These are phyloP conservation scores for Alternaria ventricosa DNA, from an alignment of 2,329 filamentous ascomycete species.

Conservation along the genomic window DNA sequence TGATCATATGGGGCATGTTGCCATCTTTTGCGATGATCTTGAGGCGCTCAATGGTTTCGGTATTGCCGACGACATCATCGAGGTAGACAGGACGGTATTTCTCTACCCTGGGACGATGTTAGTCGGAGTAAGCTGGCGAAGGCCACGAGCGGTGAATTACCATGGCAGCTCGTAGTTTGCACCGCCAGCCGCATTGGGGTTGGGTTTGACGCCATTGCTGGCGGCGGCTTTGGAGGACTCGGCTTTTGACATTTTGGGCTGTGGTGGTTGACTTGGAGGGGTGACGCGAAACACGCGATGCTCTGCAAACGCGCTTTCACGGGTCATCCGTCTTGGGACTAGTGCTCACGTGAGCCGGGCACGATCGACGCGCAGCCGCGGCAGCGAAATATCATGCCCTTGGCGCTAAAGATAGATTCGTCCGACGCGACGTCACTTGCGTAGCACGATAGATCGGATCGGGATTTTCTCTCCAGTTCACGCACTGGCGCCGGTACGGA, in stretches of 20 bases:
- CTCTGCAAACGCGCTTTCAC: slow-evolving; percentile 27
- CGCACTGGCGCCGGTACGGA: background rate
- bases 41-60: slow-evolving; percentile 93
- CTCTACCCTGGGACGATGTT: slow-evolving; percentile 75
- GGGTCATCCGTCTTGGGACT: slow-evolving; percentile 13
- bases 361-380: background rate
- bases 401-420: slow-evolving; percentile 1
- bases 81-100: slow-evolving; percentile 96
- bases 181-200: slow-evolving; percentile 48
- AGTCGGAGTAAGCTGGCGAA: slow-evolving; percentile 9
- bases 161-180: slow-evolving; percentile 79
- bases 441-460: background rate
- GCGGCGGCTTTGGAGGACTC: slow-evolving; percentile 58
- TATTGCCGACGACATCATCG: slow-evolving; percentile 97
- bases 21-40: slow-evolving; percentile 99
- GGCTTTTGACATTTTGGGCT: slow-evolving; percentile 53
- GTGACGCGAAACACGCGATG: slow-evolving; percentile 32
- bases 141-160: slow-evolving; percentile 52
- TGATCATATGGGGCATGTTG: slow-evolving; percentile 99
- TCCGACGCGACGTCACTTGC: background rate
- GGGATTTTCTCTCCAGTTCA: background rate
- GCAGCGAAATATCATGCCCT: background rate
- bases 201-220: slow-evolving; percentile 52
- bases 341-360: slow-evolving; percentile 21
- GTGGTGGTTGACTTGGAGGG: slow-evolving; percentile 22